Conservation (phyloP, 1,139 yeast species). For the Arxiozyma bovina region DNA sequence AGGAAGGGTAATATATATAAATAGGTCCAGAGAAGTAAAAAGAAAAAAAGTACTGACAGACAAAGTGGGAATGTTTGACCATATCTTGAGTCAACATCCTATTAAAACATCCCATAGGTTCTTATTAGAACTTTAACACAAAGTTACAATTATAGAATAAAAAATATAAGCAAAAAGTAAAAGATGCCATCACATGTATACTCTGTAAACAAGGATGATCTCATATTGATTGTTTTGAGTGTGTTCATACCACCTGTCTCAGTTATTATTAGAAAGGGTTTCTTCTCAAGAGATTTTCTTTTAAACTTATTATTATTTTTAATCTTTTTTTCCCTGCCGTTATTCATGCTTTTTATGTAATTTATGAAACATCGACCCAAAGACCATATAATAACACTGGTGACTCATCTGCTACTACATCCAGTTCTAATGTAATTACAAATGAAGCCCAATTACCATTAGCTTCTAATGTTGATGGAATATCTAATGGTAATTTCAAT, state of each 20-base stretch:
- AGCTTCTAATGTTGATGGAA: not conserved
- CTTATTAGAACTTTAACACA: too few species aligned
- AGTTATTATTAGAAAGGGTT: constrained; percentile 22
- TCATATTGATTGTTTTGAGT: constrained; percentile 16
- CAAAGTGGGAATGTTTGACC: too few species aligned
- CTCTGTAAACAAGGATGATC: constrained; percentile 22
- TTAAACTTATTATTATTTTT: constrained; percentile 20
- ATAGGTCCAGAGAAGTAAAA: too few species aligned
- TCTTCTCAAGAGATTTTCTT: constrained; percentile 21
- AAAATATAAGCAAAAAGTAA: too few species aligned
- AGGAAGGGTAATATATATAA: not conserved
- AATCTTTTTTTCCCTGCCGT: constrained; percentile 24
- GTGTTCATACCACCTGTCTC: constrained; percentile 24
- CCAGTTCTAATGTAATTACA: not conserved
- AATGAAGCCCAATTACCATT: not conserved
- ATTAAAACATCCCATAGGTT: too few species aligned
- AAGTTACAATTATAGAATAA: too few species aligned
- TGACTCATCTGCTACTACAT: not conserved
- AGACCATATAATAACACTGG: constrained; percentile 6
- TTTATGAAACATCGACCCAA: constrained; percentile 6
- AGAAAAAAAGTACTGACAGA: too few species aligned
- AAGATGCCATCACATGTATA: constrained; percentile 5
- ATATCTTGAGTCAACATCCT: too few species aligned
- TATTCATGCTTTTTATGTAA: constrained; percentile 17
- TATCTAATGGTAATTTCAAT: constrained; percentile 6